Percentiles rank a stretch among this genome's conserved stretches.
Evolutionary conservation across 75 land plant species (phyloP).

Genomic region (Selaginella tamariscina): DNA sequence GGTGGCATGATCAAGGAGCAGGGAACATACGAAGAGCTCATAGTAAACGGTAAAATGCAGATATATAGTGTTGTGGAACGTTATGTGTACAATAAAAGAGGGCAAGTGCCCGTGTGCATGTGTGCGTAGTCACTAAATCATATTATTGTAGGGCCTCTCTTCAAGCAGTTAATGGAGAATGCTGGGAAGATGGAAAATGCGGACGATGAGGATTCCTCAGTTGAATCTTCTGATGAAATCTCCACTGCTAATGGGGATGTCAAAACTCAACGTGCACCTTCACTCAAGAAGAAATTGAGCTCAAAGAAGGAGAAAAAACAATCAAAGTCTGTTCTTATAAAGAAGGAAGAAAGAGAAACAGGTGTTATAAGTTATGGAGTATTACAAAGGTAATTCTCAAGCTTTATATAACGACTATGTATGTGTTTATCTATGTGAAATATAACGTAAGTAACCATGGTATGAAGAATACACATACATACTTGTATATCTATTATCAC

Average conservation of each 20-base stretch:
- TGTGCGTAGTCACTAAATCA: too few species aligned
- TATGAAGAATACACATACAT: too few species aligned
- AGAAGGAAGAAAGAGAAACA: constrained; percentile 90
- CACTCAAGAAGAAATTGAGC: constrained; percentile 24
- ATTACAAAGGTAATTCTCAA: constrained; percentile 43
- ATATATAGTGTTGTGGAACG: too few species aligned
- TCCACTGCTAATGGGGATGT: constrained; percentile 6
- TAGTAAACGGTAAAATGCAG: too few species aligned
- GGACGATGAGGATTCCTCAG: constrained; percentile 28
- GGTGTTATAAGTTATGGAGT: constrained; percentile 81
- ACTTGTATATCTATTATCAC: too few species aligned
- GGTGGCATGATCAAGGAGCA: constrained; percentile 84
- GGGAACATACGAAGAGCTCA: constrained; percentile 81
- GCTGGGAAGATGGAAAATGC: constrained; percentile 85
- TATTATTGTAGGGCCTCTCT: too few species aligned
- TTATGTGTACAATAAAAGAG: too few species aligned
- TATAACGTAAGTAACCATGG: too few species aligned
- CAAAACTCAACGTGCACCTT: constrained; percentile 13
- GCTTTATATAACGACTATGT: too few species aligned
- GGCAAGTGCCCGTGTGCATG: too few species aligned
- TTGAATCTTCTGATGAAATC: constrained; percentile 24
- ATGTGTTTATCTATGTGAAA: too few species aligned
- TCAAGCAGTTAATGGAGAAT: constrained; percentile 92
- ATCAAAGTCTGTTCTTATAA: constrained; percentile 67
- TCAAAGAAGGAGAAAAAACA: constrained; percentile 32